Evolutionary conservation across 441 rosid genomes (phyloP).

Genomic region (Brassica hybrid): DNA sequence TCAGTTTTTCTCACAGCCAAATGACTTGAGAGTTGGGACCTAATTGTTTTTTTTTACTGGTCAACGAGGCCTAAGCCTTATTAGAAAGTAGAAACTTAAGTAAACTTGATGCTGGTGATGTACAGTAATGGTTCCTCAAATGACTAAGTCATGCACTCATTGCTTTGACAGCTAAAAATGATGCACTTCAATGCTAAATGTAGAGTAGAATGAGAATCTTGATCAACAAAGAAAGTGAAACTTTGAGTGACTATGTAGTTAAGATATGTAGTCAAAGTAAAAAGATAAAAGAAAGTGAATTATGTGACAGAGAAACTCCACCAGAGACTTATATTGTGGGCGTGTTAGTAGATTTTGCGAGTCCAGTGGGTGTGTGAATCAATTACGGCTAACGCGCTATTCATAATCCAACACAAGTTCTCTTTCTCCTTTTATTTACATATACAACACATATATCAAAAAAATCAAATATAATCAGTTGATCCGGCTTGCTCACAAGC

Average conservation of each 20-base stretch:
- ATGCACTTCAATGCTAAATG: not conserved
- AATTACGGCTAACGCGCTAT: no score
- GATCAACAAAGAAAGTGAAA: not conserved
- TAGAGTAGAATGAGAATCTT: not conserved
- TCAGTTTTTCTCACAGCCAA: constrained; percentile 9
- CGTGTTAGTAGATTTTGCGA: constrained; percentile 11
- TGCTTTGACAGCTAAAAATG: not conserved
- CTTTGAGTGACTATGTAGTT: not conserved
- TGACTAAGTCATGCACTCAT: not conserved
- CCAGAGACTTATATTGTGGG: constrained; percentile 16
- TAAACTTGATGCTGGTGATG: constrained; percentile 2
- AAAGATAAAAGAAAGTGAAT: not conserved
- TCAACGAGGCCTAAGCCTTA: not conserved
- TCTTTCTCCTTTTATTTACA: constrained; percentile 32
- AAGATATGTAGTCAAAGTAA: not conserved
- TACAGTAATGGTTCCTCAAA: no score
- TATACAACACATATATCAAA: constrained; percentile 17
- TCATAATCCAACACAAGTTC: constrained; percentile 10
- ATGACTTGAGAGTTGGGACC: constrained; percentile 6
- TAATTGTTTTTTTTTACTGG: not conserved
- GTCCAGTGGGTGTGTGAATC: constrained; percentile 13
- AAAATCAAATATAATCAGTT: constrained; percentile 37
- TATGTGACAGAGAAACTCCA: constrained; percentile 20
- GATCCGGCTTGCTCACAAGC: constrained; percentile 30
- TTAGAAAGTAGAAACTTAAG: not conserved